Percentiles rank a stretch among this genome's conserved stretches.
phyloP scores from a whole-genome alignment of 441 rosid species.

The Aleurites moluccanus region DNA sequence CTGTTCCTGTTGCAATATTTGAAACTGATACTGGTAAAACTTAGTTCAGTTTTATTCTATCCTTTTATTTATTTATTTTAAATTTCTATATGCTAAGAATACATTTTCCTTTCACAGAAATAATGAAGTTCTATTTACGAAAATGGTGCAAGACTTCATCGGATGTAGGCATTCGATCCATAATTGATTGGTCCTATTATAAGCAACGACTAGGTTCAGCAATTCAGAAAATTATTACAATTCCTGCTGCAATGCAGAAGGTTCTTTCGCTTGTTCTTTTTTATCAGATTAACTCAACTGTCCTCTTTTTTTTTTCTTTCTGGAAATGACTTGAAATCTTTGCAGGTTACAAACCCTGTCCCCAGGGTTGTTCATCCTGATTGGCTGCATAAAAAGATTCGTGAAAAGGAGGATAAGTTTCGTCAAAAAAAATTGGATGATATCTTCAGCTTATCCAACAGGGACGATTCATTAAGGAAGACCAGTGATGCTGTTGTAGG shows the following conservation, averaged over 20 bases:
- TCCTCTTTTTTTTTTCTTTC: conserved; percentile 25
- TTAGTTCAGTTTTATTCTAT: conserved; percentile 28
- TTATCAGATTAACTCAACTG: conserved; percentile 18
- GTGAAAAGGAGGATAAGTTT: conserved; percentile 90
- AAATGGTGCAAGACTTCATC: conserved; percentile 95
- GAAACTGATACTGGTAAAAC: conserved; percentile 74
- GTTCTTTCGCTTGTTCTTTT: conserved; percentile 40
- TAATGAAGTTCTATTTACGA: conserved; percentile 69
- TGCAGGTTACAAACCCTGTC: conserved; percentile 92
- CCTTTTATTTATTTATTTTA: conserved; percentile 22
- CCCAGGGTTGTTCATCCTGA: conserved; percentile 99
- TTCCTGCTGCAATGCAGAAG: conserved; percentile 99
- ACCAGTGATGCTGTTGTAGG: conserved; percentile 24
- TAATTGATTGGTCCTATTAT: conserved; percentile 95
- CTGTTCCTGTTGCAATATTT: conserved; percentile 99
- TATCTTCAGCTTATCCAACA: conserved; percentile 51
- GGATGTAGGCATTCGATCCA: conserved; percentile 72
- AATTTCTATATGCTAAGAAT: conserved; percentile 27
- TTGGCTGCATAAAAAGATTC: conserved; percentile 96
- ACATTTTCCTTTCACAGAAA: conserved; percentile 51
- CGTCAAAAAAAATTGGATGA: conserved; percentile 86
- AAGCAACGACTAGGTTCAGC: conserved; percentile 95
- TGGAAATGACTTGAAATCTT: conserved; percentile 27
- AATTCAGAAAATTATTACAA: conserved; percentile 89
- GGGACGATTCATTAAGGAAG: conserved; percentile 36